Conservation (phyloP, 768 basidiomycete genomes). For the Tricholoma furcatifolium region DNA sequence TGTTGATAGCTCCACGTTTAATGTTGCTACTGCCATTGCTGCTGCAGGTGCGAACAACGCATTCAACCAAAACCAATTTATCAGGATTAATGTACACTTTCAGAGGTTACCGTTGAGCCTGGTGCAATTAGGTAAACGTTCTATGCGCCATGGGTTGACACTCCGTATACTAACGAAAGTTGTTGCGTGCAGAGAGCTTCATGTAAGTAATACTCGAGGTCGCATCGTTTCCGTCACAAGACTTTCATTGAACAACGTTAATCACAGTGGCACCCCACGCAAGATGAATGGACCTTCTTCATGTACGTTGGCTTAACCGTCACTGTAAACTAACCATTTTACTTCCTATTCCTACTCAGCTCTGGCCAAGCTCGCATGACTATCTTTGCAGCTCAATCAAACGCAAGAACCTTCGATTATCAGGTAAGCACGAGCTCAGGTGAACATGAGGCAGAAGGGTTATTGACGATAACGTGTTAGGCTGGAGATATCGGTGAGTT, state of each 20-base stretch:
- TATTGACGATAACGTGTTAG: conserved; percentile 18
- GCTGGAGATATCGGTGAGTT: conserved; percentile 56
- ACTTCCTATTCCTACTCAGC: conserved; percentile 29
- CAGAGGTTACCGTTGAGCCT: conserved; percentile 55
- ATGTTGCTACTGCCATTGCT: conserved; percentile 49
- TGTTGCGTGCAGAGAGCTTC: conserved; percentile 43
- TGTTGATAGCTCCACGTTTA: conserved; percentile 52
- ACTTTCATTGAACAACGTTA: neutral
- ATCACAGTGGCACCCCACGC: conserved; percentile 65
- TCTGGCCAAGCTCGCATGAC: conserved; percentile 55
- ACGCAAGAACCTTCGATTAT: conserved; percentile 60
- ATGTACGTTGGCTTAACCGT: conserved; percentile 29
- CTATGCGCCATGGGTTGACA: neutral
- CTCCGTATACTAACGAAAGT: conserved; percentile 2
- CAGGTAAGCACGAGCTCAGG: conserved; percentile 29
- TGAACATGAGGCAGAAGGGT: neutral
- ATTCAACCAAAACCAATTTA: too few relatives aligned
- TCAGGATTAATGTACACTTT: neutral
- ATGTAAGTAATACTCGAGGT: conserved; percentile 44
- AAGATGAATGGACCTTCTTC: conserved; percentile 66
- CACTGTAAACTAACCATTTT: conserved; percentile 1
- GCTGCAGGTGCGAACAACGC: conserved; percentile 33
- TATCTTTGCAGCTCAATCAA: conserved; percentile 50
- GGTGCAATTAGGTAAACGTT: conserved; percentile 48
- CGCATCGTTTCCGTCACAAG: neutral